These are phyloP conservation scores for Carex parvula DNA, from an alignment of 176 grass and related monocot genomes.

Conservation along the genomic window DNA sequence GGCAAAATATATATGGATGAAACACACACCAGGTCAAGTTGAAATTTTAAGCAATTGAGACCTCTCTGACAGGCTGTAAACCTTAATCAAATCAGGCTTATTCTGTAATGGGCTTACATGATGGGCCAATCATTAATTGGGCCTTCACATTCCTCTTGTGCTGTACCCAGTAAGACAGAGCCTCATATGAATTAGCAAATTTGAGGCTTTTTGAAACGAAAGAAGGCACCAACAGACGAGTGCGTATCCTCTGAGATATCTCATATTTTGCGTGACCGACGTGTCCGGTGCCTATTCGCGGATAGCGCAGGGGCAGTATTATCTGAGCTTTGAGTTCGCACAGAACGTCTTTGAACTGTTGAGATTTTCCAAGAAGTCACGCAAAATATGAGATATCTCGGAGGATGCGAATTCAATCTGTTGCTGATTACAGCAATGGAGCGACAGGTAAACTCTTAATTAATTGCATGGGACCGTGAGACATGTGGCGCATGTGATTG, in stretches of 20 bases:
- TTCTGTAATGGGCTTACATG: background rate
- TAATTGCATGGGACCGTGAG: constrained; percentile 2
- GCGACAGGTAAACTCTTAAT: background rate
- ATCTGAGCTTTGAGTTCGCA: no score
- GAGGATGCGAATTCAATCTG: background rate
- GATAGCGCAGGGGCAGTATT: no score
- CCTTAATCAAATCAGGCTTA: background rate
- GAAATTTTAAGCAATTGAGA: background rate
- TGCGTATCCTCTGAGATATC: no score
- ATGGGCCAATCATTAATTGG: background rate
- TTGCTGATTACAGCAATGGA: background rate
- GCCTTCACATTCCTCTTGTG: background rate
- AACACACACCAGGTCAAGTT: background rate
- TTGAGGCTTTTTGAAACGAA: background rate
- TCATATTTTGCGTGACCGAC: no score
- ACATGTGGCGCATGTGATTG: background rate
- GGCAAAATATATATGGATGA: background rate
- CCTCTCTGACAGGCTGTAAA: background rate
- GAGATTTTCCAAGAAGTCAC: no score
- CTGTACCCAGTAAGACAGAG: background rate
- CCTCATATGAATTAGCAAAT: background rate
- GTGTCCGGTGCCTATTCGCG: no score
- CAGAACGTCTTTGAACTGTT: no score
- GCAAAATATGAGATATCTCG: no score
- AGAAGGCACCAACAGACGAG: background rate